Evolutionary conservation across 331 rosid genomes (phyloP).

Genomic region (Phaseolus coccineus): DNA sequence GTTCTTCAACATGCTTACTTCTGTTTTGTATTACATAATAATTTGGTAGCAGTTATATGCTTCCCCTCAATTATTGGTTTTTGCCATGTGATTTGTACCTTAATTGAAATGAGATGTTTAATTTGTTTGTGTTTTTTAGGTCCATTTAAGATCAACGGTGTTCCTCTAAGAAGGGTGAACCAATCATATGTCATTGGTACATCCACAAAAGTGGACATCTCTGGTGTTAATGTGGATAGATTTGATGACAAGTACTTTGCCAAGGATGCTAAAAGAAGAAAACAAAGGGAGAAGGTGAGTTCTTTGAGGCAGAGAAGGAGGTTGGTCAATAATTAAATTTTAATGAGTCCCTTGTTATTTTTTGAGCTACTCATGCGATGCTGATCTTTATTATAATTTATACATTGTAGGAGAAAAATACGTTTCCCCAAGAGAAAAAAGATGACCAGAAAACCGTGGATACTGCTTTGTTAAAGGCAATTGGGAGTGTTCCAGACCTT

Average conservation of each 20-base stretch:
- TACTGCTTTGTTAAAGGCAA: slow-evolving; percentile 53
- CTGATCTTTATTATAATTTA: background rate
- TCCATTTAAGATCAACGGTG: slow-evolving; percentile 66
- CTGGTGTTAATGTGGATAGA: slow-evolving; percentile 56
- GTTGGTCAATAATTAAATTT: slow-evolving; percentile 3
- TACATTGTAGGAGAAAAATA: slow-evolving; percentile 58
- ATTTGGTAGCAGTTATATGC: background rate
- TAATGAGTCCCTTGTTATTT: background rate
- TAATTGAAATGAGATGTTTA: background rate
- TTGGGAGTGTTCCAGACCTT: slow-evolving; percentile 63
- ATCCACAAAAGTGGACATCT: slow-evolving; percentile 60
- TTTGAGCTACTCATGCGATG: background rate
- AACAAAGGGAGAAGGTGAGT: slow-evolving; percentile 65
- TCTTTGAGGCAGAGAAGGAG: slow-evolving; percentile 23
- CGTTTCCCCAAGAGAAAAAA: slow-evolving; percentile 67
- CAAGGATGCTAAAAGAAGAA: slow-evolving; percentile 57
- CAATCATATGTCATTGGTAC: slow-evolving; percentile 64
- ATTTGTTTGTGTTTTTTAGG: slow-evolving; percentile 41
- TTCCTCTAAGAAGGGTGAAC: slow-evolving; percentile 69
- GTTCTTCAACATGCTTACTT: background rate
- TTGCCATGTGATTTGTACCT: background rate
- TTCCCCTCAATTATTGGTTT: background rate
- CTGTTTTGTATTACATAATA: background rate
- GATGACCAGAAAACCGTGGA: slow-evolving; percentile 47
- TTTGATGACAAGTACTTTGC: slow-evolving; percentile 61